Evolutionary conservation across 371 early-diverging fungal species (phyloP).

Genomic region (Blakeslea trispora): DNA sequence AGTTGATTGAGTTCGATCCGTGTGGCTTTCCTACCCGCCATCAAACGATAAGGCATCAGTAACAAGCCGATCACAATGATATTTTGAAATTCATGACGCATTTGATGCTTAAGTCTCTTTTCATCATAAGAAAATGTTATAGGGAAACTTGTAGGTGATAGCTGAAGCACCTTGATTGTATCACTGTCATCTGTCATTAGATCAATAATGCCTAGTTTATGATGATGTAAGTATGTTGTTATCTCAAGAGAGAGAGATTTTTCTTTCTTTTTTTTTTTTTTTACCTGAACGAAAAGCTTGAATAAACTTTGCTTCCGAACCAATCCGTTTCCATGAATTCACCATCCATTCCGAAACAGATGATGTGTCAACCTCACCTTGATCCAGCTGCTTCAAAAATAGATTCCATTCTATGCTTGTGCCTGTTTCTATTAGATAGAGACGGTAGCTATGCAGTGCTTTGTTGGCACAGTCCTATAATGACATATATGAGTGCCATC

Average conservation of each 20-base stretch:
- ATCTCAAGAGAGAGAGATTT: too few species aligned
- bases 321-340: slow-evolving; percentile 36
- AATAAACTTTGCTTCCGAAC: slow-evolving; percentile 22
- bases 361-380: slow-evolving; percentile 28
- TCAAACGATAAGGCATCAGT: slow-evolving; percentile 65
- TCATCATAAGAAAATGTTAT: slow-evolving; percentile 68
- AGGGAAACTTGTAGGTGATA: slow-evolving; percentile 26
- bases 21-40: slow-evolving; percentile 44
- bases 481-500: not conserved
- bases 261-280: not conserved
- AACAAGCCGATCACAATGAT: slow-evolving; percentile 64
- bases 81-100: slow-evolving; percentile 76
- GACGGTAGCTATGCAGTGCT: slow-evolving; percentile 27
- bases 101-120: slow-evolving; percentile 55
- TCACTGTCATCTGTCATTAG: slow-evolving; percentile 23
- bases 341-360: slow-evolving; percentile 43
- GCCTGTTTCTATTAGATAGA: slow-evolving; percentile 24
- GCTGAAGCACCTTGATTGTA: slow-evolving; percentile 6
- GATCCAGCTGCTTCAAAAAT: slow-evolving; percentile 56
- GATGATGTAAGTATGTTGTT: not conserved
- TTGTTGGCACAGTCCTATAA: slow-evolving; percentile 30
- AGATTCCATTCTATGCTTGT: slow-evolving; percentile 63
- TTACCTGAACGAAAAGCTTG: slow-evolving; percentile 34
- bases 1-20: slow-evolving; percentile 41
- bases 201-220: slow-evolving; percentile 22